These are phyloP conservation scores for Hsuehochloa calcarea DNA, from an alignment of 176 grass and related monocot species.

Conservation along the genomic window DNA sequence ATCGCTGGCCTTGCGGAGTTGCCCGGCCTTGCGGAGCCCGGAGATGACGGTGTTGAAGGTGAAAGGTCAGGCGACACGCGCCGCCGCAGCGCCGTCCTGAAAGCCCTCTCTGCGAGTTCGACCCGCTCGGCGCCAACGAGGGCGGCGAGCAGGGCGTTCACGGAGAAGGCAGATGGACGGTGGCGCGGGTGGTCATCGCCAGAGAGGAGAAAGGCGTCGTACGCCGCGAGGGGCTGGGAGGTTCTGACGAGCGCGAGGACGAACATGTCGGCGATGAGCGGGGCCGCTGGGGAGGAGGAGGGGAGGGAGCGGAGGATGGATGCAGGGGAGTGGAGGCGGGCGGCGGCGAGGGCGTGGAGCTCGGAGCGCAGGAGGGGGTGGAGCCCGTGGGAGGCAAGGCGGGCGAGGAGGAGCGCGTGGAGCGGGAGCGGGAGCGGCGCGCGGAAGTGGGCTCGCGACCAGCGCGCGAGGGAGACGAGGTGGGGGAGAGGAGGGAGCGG, in stretches of 20 bases:
- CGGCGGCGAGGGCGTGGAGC: constrained; percentile 51
- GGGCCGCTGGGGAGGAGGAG: constrained; percentile 27
- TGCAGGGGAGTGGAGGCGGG: constrained; percentile 47
- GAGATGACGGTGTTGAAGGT: constrained; percentile 87
- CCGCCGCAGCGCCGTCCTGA: constrained; percentile 55
- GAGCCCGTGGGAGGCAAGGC: constrained; percentile 50
- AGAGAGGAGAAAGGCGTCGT: constrained; percentile 59
- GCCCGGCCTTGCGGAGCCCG: constrained; percentile 64
- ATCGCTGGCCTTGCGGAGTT: constrained; percentile 66
- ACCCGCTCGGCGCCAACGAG: constrained; percentile 47
- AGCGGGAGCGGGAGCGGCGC: constrained; percentile 54
- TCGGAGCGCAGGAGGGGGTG: constrained; percentile 68
- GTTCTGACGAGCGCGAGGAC: constrained; percentile 46
- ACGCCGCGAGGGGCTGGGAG: constrained; percentile 36
- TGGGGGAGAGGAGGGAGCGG: constrained; percentile 32
- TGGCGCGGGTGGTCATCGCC: constrained; percentile 50
- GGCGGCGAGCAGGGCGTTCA: constrained; percentile 59
- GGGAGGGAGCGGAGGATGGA: constrained; percentile 60
- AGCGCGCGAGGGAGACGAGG: constrained; percentile 57
- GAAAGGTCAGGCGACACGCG: constrained; percentile 51
- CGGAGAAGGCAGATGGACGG: constrained; percentile 61
- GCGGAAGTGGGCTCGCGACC: constrained; percentile 53
- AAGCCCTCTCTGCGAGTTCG: constrained; percentile 52
- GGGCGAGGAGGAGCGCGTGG: constrained; percentile 69
- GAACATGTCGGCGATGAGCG: constrained; percentile 75